Evolutionary conservation across 805 yeast species (phyloP), one percentile per base, ranked within the genome.

Genomic region (Candida lessepsii): DNA sequence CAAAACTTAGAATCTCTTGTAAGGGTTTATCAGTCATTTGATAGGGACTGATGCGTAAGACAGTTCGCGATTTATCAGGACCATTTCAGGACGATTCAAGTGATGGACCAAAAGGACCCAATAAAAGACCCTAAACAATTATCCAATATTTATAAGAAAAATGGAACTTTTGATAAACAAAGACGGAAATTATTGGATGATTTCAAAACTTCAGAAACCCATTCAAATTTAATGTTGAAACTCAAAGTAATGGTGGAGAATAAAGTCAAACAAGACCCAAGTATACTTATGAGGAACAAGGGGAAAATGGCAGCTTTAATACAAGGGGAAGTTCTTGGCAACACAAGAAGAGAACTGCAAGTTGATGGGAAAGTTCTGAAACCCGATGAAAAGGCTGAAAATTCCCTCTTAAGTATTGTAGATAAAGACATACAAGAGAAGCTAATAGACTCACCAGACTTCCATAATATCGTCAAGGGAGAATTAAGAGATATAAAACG

Each of bases 281-380:
- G 65, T 14, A 64, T 76, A 13, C 52, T 76, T 15, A 54, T 64
- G 46, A 65, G 73, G 49, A 76, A 75, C 53, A 71, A 65, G 39
- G 80, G 79, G 2, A 73, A 68, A 35, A 61, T 73, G 52, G 73
- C 71, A 0, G 81, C 81, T 0, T 52, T 76, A 42, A 70, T 76
- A 2, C 80, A 76, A 47, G 77, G 80, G 2, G 73, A 71, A 25
- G 65, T 76, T 52, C 53, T 45, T 53, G 57, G 35, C 59, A 48
- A 45, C 29, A 44, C 46, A 3, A 44, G 46, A 14, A 49, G 41
- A 11, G 31, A 26, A 9, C 25, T 10, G 5, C 28, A 21, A 11
- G 41, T 29, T 21, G 40, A 14, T 10, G 14, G 9, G 8, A 14
- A 24, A 14, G n/a, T n/a, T 16, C 11, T n/a, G n/a, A n/a, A n/a